phyloP scores from a whole-genome alignment of 805 yeast species.

The Danielia oregonensis region DNA sequence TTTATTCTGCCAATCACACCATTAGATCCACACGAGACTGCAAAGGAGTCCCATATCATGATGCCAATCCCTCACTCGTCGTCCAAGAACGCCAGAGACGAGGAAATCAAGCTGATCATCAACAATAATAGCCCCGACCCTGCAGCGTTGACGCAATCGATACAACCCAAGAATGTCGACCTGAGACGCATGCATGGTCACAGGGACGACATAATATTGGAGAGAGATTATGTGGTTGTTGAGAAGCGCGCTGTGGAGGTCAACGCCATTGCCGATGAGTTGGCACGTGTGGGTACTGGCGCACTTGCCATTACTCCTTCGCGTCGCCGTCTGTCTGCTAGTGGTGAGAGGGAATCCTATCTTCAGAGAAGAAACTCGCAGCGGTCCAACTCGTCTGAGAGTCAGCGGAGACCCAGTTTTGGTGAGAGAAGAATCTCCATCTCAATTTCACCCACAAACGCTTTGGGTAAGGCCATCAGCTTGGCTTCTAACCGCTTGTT shows the following conservation, averaged over 20 bases:
- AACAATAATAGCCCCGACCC: conserved; percentile 44
- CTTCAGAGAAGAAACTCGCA: conserved; percentile 33
- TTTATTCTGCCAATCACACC: conserved; percentile 15
- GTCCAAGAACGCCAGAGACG: conserved; percentile 29
- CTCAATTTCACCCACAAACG: conserved; percentile 78
- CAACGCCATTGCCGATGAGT: conserved; percentile 91
- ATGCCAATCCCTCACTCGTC: neutral
- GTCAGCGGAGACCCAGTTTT: conserved; percentile 58
- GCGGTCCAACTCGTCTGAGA: conserved; percentile 45
- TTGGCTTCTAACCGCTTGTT: conserved; percentile 85
- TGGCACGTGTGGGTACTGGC: conserved; percentile 59
- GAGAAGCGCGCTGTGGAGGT: conserved; percentile 95
- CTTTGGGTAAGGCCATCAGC: conserved; percentile 81
- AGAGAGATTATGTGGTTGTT: conserved; percentile 88
- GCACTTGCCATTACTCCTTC: conserved; percentile 33
- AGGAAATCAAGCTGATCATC: conserved; percentile 43
- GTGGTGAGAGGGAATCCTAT: conserved; percentile 17
- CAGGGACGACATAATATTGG: conserved; percentile 51
- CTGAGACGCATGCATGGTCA: conserved; percentile 8
- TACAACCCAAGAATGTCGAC: conserved; percentile 15
- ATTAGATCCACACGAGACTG: neutral
- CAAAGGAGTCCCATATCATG: no score
- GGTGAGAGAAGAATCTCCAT: conserved; percentile 64
- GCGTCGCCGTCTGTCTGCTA: conserved; percentile 29
- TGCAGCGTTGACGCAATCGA: conserved; percentile 24